A percentile compares a stretch with the other conserved stretches of the same genome.
phyloP scores from a whole-genome alignment of 2,329 filamentous ascomycete species.

The Scedosporium minutisporum region DNA sequence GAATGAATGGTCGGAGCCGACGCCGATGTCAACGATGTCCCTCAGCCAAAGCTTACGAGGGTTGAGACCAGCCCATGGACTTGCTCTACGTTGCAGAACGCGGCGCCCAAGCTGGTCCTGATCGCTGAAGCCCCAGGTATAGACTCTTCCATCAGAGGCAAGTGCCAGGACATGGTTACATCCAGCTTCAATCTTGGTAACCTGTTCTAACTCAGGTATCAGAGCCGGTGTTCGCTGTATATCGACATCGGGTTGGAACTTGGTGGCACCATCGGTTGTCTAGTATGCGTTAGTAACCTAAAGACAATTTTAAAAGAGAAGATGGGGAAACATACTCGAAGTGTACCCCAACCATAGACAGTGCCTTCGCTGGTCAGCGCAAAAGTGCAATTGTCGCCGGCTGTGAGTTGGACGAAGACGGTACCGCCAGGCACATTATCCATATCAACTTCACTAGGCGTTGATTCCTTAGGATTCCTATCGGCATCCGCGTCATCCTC shows the following conservation, averaged over 20 bases:
- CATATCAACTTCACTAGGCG: slow-evolving; percentile 50
- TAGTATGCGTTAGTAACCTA: too few species aligned
- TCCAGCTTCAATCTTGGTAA: slow-evolving; percentile 46
- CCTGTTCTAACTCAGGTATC: not conserved
- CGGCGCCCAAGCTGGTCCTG: slow-evolving; percentile 44
- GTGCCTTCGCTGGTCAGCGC: not conserved
- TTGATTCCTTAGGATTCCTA: slow-evolving; percentile 57
- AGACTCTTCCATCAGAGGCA: slow-evolving; percentile 44
- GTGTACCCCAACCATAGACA: not conserved
- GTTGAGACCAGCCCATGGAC: slow-evolving; percentile 29
- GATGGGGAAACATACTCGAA: not conserved
- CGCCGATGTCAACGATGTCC: slow-evolving; percentile 54
- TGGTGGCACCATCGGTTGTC: too few species aligned
- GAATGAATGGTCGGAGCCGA: slow-evolving; percentile 55
- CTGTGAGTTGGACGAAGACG: slow-evolving; percentile 16
- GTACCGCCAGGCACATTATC: slow-evolving; percentile 51
- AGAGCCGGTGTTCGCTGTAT: slow-evolving; percentile 24
- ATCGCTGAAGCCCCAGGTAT: slow-evolving; percentile 53
- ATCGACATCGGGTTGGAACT: slow-evolving; percentile 18
- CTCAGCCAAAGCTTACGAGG: slow-evolving; percentile 49
- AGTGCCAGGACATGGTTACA: slow-evolving; percentile 58
- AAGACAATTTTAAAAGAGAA: too few species aligned
- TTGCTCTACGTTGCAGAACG: slow-evolving; percentile 32
- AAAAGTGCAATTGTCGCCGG: not conserved
- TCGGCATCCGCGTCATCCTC: slow-evolving; percentile 41